Conservation (phyloP, 371 early-diverging fungal genomes). For the Saksenaea vasiformis region DNA sequence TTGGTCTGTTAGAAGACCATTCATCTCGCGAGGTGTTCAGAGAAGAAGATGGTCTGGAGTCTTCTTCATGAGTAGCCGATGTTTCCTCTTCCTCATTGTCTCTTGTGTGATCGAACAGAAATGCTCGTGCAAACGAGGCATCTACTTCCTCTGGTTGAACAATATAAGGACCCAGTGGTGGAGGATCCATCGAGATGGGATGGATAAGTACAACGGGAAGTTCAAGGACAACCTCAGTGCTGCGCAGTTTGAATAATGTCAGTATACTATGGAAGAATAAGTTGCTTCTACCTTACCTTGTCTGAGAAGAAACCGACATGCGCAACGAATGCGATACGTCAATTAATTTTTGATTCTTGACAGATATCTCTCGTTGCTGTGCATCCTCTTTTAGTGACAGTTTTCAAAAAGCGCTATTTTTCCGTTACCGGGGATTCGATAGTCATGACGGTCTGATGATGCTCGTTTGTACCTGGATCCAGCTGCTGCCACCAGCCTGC, state of each 20-base stretch:
- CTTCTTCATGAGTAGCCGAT: background rate
- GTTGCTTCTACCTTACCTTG: constrained; percentile 14
- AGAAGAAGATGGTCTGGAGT: too few species aligned
- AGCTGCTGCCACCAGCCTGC: constrained; percentile 36
- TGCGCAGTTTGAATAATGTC: background rate
- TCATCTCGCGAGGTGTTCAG: background rate
- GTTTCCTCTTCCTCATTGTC: background rate
- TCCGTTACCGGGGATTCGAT: constrained; percentile 31
- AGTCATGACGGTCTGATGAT: constrained; percentile 15
- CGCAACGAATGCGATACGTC: constrained; percentile 25
- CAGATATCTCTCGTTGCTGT: constrained; percentile 21
- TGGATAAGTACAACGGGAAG: constrained; percentile 32
- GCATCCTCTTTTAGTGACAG: background rate
- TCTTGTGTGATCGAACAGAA: background rate
- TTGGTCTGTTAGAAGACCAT: background rate
- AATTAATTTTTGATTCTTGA: constrained; percentile 24
- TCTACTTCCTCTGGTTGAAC: background rate
- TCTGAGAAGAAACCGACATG: constrained; percentile 15
- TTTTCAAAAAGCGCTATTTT: background rate
- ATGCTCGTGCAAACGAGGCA: background rate
- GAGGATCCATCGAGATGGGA: constrained; percentile 35
- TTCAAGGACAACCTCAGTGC: constrained; percentile 24
- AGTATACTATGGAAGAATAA: background rate
- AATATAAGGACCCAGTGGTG: constrained; percentile 27
- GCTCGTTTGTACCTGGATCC: constrained; percentile 16